These are phyloP conservation scores for Polytrichum commune DNA, from an alignment of 225 moss, liverwort and hornwort genomes.

Conservation along the genomic window DNA sequence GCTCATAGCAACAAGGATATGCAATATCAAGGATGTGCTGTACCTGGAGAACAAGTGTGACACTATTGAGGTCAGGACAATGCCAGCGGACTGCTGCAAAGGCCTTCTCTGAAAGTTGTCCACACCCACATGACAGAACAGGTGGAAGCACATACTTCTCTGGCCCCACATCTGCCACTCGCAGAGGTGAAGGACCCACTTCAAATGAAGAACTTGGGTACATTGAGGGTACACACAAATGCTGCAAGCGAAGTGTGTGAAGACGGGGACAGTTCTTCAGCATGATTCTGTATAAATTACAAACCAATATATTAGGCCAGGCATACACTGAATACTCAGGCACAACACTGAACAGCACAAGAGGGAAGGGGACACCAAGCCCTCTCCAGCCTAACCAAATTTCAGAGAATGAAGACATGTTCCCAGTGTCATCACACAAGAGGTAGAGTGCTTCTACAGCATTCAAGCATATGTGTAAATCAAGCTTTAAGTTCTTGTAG, in stretches of 20 bases:
- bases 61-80: constrained; percentile 63
- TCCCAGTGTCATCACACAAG: too few relatives aligned
- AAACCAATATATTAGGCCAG: neutral
- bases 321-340: too few relatives aligned
- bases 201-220: constrained; percentile 44
- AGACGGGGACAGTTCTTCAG: constrained; percentile 72
- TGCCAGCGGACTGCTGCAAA: constrained; percentile 60
- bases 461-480: too few relatives aligned
- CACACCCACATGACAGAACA: constrained; percentile 62
- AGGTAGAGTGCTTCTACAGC: too few relatives aligned
- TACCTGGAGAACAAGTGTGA: constrained; percentile 80
- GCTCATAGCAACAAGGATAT: neutral
- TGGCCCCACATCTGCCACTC: constrained; percentile 48
- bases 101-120: constrained; percentile 65
- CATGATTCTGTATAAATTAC: constrained; percentile 41
- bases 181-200: constrained; percentile 49
- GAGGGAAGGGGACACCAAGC: too few relatives aligned
- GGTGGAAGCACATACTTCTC: constrained; percentile 53
- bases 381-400: too few relatives aligned
- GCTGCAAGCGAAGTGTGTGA: constrained; percentile 72
- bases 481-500: too few relatives aligned
- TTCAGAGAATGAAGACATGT: too few relatives aligned
- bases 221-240: constrained; percentile 66
- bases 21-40: neutral
- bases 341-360: too few relatives aligned